Percentiles rank a stretch among this genome's conserved stretches.
These are phyloP conservation scores for Colletotrichum viniferum DNA, from an alignment of 2,329 filamentous ascomycete genomes.

Conservation along the genomic window DNA sequence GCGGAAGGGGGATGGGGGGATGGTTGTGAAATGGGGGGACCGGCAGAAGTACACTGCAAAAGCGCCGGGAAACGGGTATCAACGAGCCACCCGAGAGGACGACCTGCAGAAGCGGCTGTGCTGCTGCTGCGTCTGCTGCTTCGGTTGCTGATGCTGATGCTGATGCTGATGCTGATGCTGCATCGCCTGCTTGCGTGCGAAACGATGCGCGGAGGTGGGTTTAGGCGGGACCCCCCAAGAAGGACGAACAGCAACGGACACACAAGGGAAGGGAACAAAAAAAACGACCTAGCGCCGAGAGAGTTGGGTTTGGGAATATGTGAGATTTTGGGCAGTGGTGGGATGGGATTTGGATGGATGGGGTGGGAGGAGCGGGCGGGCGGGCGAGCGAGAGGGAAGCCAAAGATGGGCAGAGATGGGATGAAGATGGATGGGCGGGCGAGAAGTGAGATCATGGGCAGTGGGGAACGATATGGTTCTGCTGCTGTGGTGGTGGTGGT, in stretches of 20 bases:
- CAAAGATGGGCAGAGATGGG: background rate
- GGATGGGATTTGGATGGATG: background rate
- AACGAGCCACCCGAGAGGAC: background rate
- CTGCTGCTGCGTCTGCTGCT: background rate
- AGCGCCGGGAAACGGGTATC: background rate
- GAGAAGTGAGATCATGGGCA: background rate
- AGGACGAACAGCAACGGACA: background rate
- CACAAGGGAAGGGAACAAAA: background rate
- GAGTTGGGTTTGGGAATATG: conserved; percentile 19
- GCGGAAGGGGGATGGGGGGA: conserved; percentile 4
- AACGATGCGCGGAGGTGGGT: background rate
- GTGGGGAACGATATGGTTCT: background rate
- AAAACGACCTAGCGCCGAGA: conserved; percentile 18
- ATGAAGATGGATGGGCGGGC: background rate
- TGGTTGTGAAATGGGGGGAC: conserved; percentile 10
- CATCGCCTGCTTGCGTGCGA: background rate
- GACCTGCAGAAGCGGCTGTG: conserved; percentile 4
- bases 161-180: background rate
- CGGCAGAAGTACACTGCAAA: conserved; percentile 2
- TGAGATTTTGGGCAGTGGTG: background rate
- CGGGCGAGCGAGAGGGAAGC: background rate
- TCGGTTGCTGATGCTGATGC: background rate
- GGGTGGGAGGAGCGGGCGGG: background rate
- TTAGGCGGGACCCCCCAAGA: background rate
- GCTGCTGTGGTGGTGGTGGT: background rate